Evolutionary conservation across 1,284 basidiomycete species (phyloP), one percentile per base, ranked within the genome.

Genomic region (Microbotryomycetes sp.): DNA sequence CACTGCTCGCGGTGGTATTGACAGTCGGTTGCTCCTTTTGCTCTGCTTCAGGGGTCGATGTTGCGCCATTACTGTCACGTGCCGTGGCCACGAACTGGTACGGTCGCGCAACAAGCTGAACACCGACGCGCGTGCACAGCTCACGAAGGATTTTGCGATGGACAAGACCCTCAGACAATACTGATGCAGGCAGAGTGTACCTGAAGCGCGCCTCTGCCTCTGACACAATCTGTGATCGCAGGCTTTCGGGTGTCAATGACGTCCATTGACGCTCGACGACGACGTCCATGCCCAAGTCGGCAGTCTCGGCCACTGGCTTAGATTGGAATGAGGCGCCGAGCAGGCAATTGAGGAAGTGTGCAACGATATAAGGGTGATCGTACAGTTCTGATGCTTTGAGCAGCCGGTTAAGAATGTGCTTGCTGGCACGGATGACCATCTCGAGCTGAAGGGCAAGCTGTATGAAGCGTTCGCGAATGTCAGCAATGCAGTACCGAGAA

Each of bases 301-400:
- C 66, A n/a, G 75, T 66, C 56, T 75, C 72, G 16, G 80, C 75
- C 49, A 73, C 69, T 13, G 80, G 80, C 9, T 71, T 67, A 18
- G 78, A 53, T 70, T 80, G 77, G 63, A 76, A 54, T 6, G 70
- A 70, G 9, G 75, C 68, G 52, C 81, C 81, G n/a, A 82, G 70
- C 5, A 83, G 75, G 67, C 81, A 82, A 76, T 82, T 82, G 73
- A 81, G 76, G 77, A 82, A 81, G 75, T 83, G 81, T 16, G 81
- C 78, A 57, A 80, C 71, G 56, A 77, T 74, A 56, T 62, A 70
- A 3, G 77, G 72, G 52, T 75, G 71, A 61, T 79, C 76, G 65
- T 77, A 75, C 21, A 75, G 70, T 16, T 72, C 69, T 30, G 76
- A 73, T 30, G 70, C 73, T 51, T 71, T 68, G 31, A 80, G 66